Evolutionary conservation across 1,139 yeast genomes (phyloP), one percentile per base, ranked within the genome.

Genomic region (Geotrichum candidum): DNA sequence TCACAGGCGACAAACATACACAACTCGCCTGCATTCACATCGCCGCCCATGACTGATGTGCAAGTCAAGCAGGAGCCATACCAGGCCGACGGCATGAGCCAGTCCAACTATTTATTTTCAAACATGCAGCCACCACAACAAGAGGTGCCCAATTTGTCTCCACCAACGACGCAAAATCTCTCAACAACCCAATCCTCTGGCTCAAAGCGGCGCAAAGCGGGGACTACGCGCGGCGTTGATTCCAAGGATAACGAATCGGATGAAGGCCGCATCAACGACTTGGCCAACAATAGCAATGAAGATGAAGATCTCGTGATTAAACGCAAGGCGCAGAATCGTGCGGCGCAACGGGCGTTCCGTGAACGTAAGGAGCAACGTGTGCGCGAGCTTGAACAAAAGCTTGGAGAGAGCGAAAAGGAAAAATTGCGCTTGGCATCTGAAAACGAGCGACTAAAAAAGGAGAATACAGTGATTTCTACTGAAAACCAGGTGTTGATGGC

Each of bases 271-370:
- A 18, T 33, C 7, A 59, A 52, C 23, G 56, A 54, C 29, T 57
- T 33, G 38, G 11, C 7, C 38, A 9, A 51, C 25, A 54, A 35
- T 23, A 51, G 53, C 27, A 59, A 61, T 51, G 68, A 66, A 5
- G 85, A 83, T 58, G 82, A 80, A 31, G 85, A 83, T 65, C 68
- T 82, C 35, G 80, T 78, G 56, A 70, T 78, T 66, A 84, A 84
- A 71, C 81, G 88, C 59, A 89, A 86, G 72, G 92, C 92, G 0
- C 96, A 88, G 72, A 90, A 90, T 72, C 78, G 97, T 69, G 95
- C 94, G 4, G 96, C 96, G 0, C 97, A 90, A 74, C 79, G 94
- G 67, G 96, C 96, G 1, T 90, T 90, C 75, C 79, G 97, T 66
- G 95, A 89, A 73, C 83, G 96, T 58, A 88, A 89, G 72, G 96